Evolutionary conservation across 2,329 filamentous ascomycete species (phyloP).

Genomic region (Onygenales sp.): DNA sequence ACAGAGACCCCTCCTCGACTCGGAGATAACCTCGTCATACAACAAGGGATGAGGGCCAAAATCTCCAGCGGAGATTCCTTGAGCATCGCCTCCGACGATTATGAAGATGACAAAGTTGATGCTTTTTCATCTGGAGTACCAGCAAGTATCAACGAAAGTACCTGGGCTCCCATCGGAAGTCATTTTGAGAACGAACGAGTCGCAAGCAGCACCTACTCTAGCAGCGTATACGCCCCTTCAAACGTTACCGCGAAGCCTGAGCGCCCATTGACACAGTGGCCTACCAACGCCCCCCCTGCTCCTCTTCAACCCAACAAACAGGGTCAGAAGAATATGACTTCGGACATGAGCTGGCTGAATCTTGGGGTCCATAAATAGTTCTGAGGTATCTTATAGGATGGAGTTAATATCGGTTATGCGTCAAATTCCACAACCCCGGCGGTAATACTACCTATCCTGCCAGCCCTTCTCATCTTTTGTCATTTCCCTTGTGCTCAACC

Average conservation of each 20-base stretch:
- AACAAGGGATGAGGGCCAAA: slow-evolving; percentile 31
- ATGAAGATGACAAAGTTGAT: slow-evolving; percentile 19
- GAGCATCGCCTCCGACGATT: slow-evolving; percentile 28
- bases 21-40: slow-evolving; percentile 24
- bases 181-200: slow-evolving; percentile 23
- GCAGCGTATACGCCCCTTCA: slow-evolving; percentile 24
- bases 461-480: not conserved
- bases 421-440: not conserved
- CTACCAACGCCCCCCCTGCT: not conserved
- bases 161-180: slow-evolving; percentile 16
- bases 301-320: not conserved
- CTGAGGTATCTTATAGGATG: not conserved
- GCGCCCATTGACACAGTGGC: slow-evolving; percentile 12
- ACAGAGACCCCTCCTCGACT: slow-evolving; percentile 24
- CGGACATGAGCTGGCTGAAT: slow-evolving; percentile 37
- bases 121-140: slow-evolving; percentile 20
- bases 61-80: slow-evolving; percentile 36
- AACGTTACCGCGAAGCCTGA: slow-evolving; percentile 8
- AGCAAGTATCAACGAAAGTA: slow-evolving; percentile 17
- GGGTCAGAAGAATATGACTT: slow-evolving; percentile 19
- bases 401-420: not conserved
- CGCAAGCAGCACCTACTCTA: slow-evolving; percentile 33
- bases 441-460: not conserved
- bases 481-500: not conserved
- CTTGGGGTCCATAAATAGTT: slow-evolving; percentile 12